phyloP scores from a whole-genome alignment of 2,329 filamentous ascomycete genomes.

The Botrytis byssoidea region DNA sequence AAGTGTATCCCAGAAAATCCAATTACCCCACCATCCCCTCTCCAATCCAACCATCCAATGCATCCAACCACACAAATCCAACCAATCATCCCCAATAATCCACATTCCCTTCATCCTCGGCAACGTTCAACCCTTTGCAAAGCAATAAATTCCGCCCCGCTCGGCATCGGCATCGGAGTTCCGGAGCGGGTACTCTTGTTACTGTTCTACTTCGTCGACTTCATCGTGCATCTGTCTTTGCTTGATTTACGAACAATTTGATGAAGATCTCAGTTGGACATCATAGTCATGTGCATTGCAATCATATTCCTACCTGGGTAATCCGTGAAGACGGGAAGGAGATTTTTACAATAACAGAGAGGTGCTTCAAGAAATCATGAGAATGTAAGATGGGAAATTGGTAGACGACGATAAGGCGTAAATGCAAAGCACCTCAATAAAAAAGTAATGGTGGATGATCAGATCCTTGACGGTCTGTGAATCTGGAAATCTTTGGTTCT shows the following conservation, averaged over 20 bases:
- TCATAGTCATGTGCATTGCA: not conserved
- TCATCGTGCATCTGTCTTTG: not conserved
- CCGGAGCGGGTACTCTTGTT: not conserved
- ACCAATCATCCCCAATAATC: not conserved
- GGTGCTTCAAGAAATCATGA: too few relatives aligned
- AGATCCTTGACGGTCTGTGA: not conserved
- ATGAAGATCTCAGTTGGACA: not conserved
- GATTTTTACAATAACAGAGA: not conserved
- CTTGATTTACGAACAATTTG: not conserved
- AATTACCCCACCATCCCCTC: not conserved
- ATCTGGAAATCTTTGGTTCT: slow-evolving; percentile 4
- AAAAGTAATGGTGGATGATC: too few relatives aligned
- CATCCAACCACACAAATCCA: not conserved
- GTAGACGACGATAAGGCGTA: not conserved
- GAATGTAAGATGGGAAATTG: not conserved
- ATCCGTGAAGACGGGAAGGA: not conserved
- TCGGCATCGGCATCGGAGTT: not conserved
- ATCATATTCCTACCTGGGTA: not conserved
- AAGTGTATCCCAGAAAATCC: not conserved
- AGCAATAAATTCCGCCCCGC: not conserved
- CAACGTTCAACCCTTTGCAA: not conserved
- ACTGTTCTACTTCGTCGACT: not conserved
- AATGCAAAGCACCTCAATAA: not conserved
- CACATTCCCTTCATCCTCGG: not conserved
- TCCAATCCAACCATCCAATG: not conserved